Conservation (phyloP, 495 filamentous ascomycete species). For the Annulohypoxylon stygium region DNA sequence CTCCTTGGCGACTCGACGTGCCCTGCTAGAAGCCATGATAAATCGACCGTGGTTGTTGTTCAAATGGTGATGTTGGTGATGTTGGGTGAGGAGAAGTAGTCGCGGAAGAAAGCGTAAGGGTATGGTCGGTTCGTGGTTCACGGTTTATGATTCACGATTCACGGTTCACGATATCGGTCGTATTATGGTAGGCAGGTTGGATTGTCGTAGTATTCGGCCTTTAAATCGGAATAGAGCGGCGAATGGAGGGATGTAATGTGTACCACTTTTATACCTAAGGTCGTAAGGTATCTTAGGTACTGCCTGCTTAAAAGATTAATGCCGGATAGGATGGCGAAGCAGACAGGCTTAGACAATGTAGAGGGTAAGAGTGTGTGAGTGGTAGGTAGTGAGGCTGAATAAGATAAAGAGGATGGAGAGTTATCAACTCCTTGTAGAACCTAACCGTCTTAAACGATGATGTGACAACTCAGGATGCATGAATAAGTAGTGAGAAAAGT, state of each 20-base stretch:
- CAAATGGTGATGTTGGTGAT: background rate
- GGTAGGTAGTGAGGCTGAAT: conserved; percentile 5
- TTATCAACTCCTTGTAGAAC: conserved; percentile 17
- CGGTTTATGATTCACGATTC: background rate
- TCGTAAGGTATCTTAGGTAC: conserved; percentile 3
- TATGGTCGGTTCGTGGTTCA: background rate
- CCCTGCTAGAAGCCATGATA: conserved; percentile 80
- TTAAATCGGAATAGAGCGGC: background rate
- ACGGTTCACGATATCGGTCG: background rate
- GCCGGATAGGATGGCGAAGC: background rate
- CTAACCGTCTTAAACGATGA: conserved; percentile 13
- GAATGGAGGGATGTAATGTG: background rate
- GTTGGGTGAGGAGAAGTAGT: background rate
- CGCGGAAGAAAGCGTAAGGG: background rate
- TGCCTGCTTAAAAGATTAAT: background rate
- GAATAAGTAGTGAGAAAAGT: background rate
- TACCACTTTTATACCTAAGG: background rate
- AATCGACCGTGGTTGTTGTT: background rate
- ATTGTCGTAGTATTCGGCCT: background rate
- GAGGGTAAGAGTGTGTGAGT: background rate
- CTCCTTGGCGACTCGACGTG: conserved; percentile 91
- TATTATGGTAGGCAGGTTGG: background rate
- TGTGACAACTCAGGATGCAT: conserved; percentile 36
- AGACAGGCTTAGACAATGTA: background rate
- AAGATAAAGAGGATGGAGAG: conserved; percentile 4